Conservation (phyloP, 2,329 filamentous ascomycete genomes). For the Bipolaris victoriae region DNA sequence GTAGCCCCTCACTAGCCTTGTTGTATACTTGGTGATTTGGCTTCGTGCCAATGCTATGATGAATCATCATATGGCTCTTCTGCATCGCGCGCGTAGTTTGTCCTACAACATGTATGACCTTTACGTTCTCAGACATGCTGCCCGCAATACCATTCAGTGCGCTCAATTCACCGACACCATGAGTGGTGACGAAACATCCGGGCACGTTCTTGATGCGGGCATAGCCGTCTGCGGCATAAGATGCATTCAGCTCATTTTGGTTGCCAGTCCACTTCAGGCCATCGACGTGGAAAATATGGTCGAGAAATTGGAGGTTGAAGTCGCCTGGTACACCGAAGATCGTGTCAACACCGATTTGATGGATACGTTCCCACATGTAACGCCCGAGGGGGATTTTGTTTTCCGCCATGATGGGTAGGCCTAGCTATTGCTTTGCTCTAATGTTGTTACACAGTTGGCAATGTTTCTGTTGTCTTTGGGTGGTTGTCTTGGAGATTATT, state of each 20-base stretch:
- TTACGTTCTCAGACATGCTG: conserved; percentile 52
- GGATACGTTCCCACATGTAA: conserved; percentile 53
- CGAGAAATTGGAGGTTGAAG: conserved; percentile 55
- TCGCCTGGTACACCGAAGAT: conserved; percentile 55
- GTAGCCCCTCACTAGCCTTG: conserved; percentile 46
- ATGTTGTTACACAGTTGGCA: neutral
- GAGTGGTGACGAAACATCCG: conserved; percentile 62
- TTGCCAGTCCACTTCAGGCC: conserved; percentile 58
- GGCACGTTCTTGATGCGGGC: conserved; percentile 60
- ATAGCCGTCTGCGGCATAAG: conserved; percentile 65
- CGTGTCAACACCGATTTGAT: conserved; percentile 50
- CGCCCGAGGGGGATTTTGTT: conserved; percentile 49
- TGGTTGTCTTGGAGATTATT: neutral
- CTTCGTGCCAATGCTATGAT: conserved; percentile 52
- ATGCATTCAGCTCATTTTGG: conserved; percentile 64
- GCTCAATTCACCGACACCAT: conserved; percentile 62
- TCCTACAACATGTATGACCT: conserved; percentile 55
- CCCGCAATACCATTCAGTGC: conserved; percentile 56
- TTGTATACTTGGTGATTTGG: conserved; percentile 53
- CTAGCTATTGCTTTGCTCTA: neutral
- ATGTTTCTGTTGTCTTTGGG: neutral
- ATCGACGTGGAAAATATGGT: conserved; percentile 50
- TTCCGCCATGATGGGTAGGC: conserved; percentile 4
- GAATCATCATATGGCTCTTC: conserved; percentile 53
- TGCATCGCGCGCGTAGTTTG: conserved; percentile 53